Evolutionary conservation across 768 basidiomycete genomes (phyloP).

Genomic region (Auriscalpium vulgare): DNA sequence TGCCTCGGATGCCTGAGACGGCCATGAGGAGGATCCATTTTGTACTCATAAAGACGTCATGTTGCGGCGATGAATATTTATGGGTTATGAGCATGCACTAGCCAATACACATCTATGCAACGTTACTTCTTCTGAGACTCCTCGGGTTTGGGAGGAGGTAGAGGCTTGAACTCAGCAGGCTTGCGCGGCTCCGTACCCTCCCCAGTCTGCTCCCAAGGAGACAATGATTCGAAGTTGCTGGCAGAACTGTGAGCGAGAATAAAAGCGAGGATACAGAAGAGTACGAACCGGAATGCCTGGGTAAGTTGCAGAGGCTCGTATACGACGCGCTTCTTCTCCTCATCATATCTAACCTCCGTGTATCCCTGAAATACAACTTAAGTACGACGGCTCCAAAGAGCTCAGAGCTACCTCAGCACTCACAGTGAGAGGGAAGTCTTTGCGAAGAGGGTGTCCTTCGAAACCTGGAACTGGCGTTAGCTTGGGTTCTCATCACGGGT

Average conservation of each 20-base stretch:
- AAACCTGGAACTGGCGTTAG: constrained; percentile 47
- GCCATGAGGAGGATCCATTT: neutral
- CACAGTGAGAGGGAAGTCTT: constrained; percentile 97
- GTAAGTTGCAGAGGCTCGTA: constrained; percentile 97
- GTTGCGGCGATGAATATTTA: neutral
- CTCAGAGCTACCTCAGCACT: constrained; percentile 19
- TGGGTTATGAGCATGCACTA: neutral
- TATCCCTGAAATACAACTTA: constrained; percentile 61
- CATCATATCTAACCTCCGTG: constrained; percentile 95
- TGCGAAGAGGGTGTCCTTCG: constrained; percentile 94
- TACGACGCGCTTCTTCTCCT: constrained; percentile 93
- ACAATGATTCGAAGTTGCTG: constrained; percentile 90
- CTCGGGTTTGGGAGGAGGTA: constrained; percentile 66
- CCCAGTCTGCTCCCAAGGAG: constrained; percentile 95
- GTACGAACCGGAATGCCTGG: constrained; percentile 86
- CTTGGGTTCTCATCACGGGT: constrained; percentile 6
- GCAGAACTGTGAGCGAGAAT: neutral
- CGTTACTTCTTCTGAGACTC: constrained; percentile 73
- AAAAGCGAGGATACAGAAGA: neutral
- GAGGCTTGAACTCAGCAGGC: constrained; percentile 69
- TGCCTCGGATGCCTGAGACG: neutral
- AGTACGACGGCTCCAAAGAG: neutral
- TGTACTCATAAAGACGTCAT: neutral
- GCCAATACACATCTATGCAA: neutral
- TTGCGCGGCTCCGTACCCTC: constrained; percentile 43